These are phyloP conservation scores for Scheffersomyces parashehatae DNA, from an alignment of 1,139 yeast species.

Conservation along the genomic window DNA sequence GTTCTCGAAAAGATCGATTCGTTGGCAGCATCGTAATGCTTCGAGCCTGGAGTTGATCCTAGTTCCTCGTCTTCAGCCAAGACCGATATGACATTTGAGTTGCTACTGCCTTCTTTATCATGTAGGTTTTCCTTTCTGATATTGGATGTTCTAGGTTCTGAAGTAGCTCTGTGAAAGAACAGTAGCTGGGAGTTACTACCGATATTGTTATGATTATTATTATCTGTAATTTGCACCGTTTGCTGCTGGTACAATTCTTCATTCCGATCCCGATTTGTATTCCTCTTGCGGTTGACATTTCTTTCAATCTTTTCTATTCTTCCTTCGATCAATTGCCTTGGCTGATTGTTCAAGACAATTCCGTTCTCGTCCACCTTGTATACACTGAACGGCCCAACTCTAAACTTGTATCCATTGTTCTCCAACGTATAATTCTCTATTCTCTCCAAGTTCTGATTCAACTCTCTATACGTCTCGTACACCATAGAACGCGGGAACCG, in stretches of 20 bases:
- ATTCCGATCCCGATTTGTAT: not conserved
- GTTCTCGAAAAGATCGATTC: conserved; percentile 21
- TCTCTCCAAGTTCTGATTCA: conserved; percentile 26
- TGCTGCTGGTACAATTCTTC: not conserved
- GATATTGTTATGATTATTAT: not conserved
- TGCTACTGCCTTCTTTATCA: not conserved
- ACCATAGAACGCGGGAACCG: conserved; percentile 32
- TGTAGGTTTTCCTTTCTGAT: not conserved
- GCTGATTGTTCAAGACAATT: no score
- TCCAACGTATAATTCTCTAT: conserved; percentile 19
- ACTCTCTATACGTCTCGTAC: conserved; percentile 33
- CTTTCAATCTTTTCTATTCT: not conserved
- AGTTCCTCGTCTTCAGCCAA: not conserved
- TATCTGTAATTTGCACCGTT: not conserved
- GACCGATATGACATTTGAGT: not conserved
- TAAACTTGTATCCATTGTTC: conserved; percentile 3
- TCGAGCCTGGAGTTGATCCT: not conserved
- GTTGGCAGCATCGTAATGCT: conserved; percentile 1
- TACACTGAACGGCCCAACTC: conserved; percentile 38
- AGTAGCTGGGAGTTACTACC: not conserved
- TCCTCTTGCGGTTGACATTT: not conserved
- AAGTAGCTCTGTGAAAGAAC: not conserved
- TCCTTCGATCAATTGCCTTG: not conserved
- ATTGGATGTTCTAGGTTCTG: conserved; percentile 1
- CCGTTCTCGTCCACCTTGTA: conserved; percentile 7